Evolutionary conservation across 2,329 filamentous ascomycete genomes (phyloP).

Genomic region (Aspergillus aculeatinus): DNA sequence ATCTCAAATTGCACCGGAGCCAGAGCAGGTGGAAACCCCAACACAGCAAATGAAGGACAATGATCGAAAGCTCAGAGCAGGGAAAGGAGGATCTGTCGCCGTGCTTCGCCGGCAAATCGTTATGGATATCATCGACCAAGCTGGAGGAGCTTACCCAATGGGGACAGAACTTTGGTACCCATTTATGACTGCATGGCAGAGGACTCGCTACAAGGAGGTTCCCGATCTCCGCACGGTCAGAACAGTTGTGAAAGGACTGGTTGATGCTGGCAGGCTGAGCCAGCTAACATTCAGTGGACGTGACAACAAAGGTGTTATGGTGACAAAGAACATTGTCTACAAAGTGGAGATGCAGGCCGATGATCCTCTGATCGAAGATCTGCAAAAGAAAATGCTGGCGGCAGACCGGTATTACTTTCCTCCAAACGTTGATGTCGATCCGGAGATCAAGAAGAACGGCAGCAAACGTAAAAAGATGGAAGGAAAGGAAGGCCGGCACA

Average conservation of each 20-base stretch:
- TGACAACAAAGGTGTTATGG: conserved; percentile 47
- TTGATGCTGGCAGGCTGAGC: conserved; percentile 52
- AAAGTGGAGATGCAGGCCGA: conserved; percentile 47
- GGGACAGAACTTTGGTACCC: conserved; percentile 56
- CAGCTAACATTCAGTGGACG: conserved; percentile 54
- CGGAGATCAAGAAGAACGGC: conserved; percentile 32
- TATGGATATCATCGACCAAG: conserved; percentile 54
- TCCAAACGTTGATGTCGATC: conserved; percentile 40
- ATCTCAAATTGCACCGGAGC: neutral
- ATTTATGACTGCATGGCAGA: conserved; percentile 55
- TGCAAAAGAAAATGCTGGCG: conserved; percentile 53
- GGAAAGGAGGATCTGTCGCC: conserved; percentile 45
- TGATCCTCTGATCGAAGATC: conserved; percentile 46
- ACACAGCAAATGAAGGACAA: neutral
- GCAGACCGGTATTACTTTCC: conserved; percentile 47
- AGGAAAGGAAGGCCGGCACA: conserved; percentile 9
- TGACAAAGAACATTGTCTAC: conserved; percentile 52
- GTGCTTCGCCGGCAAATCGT: conserved; percentile 52
- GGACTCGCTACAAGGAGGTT: conserved; percentile 42
- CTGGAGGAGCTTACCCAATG: conserved; percentile 56
- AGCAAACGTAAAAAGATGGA: conserved; percentile 8
- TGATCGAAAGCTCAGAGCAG: conserved; percentile 14
- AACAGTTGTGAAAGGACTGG: conserved; percentile 50
- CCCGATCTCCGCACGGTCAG: conserved; percentile 56
- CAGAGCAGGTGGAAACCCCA: neutral